Evolutionary conservation across 164 flowering plant species (phyloP).

Genomic region (Nelumbo lutea): DNA sequence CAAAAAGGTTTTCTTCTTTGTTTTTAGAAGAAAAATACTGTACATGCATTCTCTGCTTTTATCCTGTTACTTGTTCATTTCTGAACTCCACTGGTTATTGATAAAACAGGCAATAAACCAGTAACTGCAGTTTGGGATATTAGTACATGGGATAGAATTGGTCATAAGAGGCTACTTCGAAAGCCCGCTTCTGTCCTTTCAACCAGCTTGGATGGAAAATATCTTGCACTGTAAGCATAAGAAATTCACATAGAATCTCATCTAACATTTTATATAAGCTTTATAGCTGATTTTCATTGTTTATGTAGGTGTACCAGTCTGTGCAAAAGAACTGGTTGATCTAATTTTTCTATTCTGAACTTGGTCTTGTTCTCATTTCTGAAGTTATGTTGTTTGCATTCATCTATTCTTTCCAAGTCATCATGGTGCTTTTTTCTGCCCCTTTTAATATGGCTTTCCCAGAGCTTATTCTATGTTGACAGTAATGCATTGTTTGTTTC

Average conservation of each 20-base stretch:
- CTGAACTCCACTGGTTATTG: constrained; percentile 6
- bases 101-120: constrained; percentile 55
- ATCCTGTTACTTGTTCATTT: constrained; percentile 1
- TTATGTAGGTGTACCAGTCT: background rate
- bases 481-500: background rate
- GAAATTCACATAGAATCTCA: background rate
- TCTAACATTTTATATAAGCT: background rate
- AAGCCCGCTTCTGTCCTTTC: constrained; percentile 81
- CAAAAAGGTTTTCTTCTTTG: constrained; percentile 51
- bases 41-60: background rate
- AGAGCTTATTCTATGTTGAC: background rate
- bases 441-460: background rate
- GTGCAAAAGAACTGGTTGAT: background rate
- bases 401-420: background rate
- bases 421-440: background rate
- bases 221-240: constrained; percentile 81
- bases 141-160: constrained; percentile 87
- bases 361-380: background rate
- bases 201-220: constrained; percentile 85
- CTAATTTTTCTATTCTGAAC: no score
- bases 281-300: no score
- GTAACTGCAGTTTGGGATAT: constrained; percentile 84
- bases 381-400: background rate
- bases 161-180: constrained; percentile 62
- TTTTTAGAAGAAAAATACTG: constrained; percentile 1